Evolutionary conservation across 192 early-diverging fungal species (phyloP), one percentile per base, ranked within the genome.

Genomic region (Fimicolochytrium jonesii): DNA sequence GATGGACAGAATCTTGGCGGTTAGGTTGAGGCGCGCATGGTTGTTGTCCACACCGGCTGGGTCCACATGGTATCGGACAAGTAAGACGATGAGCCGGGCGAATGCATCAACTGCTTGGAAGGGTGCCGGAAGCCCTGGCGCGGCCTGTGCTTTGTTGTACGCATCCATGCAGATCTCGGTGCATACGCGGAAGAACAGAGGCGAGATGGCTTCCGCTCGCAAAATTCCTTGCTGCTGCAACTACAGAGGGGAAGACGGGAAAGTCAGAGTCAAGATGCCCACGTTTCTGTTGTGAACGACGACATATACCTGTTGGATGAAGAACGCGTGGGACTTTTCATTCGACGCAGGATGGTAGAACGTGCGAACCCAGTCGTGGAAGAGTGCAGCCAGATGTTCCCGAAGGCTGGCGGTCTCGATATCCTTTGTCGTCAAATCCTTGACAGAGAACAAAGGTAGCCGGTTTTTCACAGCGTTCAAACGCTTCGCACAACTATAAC

Each of bases 101-200:
- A 96, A 91, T 4, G 97, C 95, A 68, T 99, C 95, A 2, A 95
- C 87, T 1, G 91, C 88, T 52, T 91, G 87, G 74, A 89, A 92
- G n/a, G 77, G 65, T 6, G 73, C 61, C 4, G 82, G 76, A 0
- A 76, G 64, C 6, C 71, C 63, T 11, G 79, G 75, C 2, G 59
- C 37, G 11, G 68, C 29, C 28, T 66, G 55, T 18, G 71, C 32
- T n/a, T 78, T 79, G 53, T 73, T 72, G 71, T 89, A 87, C 53
- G 85, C 73, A 20, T 95, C 86, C 18, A 97, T 78, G 29, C 87
- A 85, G 23, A 90, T 79, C 69, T 96, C 93, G 0, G 89, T 88
- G 70, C 90, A 91, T 6, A 91, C 83, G 6, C 93, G 81, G 77
- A 95, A 95, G 71, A 99, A 99, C 59, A 91, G 70, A 2, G 92